Evolutionary conservation across 768 basidiomycete genomes (phyloP).

Genomic region (Gymnopilus junonius): DNA sequence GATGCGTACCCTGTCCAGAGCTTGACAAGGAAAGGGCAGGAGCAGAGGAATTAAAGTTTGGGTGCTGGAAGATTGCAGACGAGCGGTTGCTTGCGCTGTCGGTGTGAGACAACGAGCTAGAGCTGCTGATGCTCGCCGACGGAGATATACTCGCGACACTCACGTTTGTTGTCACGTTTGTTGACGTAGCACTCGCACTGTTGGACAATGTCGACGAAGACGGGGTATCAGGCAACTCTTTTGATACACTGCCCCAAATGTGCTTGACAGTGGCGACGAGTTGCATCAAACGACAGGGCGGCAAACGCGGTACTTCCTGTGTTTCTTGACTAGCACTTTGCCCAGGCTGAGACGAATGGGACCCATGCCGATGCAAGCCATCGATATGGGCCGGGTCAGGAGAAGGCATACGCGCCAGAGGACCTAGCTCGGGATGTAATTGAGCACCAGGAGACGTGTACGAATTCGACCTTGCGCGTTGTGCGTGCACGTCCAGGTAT

Average conservation of each 20-base stretch:
- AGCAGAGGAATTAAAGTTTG: conserved; percentile 87
- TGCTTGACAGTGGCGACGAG: conserved; percentile 31
- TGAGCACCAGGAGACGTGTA: conserved; percentile 63
- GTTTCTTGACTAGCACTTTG: conserved; percentile 10
- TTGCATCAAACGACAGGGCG: conserved; percentile 64
- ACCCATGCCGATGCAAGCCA: conserved; percentile 75
- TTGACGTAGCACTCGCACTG: conserved; percentile 28
- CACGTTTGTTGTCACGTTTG: too few relatives aligned
- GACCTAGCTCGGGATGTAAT: conserved; percentile 60
- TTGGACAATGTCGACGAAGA: conserved; percentile 4
- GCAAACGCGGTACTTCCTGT: conserved; percentile 53
- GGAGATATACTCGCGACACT: conserved; percentile 2
- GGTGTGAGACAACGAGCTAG: neutral
- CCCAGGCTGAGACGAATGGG: conserved; percentile 53
- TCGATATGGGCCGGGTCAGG: conserved; percentile 88
- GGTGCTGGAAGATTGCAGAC: conserved; percentile 73
- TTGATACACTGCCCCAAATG: conserved; percentile 38
- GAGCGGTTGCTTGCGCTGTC: conserved; percentile 11
- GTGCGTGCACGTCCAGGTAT: conserved; percentile 48
- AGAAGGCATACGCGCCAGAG: conserved; percentile 80
- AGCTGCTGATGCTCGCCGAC: neutral
- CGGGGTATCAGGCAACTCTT: conserved; percentile 38
- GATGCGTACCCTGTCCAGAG: conserved; percentile 33
- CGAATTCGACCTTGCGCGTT: conserved; percentile 81
- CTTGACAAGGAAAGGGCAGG: conserved; percentile 70